Conservation (phyloP, 2,329 filamentous ascomycete genomes). For the Fusarium scirpi region DNA sequence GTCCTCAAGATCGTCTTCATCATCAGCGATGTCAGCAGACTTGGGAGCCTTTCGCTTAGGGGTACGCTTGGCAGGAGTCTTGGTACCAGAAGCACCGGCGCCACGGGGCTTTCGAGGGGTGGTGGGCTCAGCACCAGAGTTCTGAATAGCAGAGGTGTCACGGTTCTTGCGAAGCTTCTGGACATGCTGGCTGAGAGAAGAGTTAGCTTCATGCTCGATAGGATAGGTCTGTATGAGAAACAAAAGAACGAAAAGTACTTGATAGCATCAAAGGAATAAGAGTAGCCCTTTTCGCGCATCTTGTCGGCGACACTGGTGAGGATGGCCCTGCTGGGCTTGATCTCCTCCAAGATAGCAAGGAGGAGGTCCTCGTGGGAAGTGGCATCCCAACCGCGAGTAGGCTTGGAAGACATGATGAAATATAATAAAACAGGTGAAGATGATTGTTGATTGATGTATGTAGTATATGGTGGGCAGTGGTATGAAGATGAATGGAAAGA, state of each 20-base stretch:
- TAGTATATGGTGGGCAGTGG: background rate
- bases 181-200: slow-evolving; percentile 57
- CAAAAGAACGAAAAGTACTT: slow-evolving; percentile 50
- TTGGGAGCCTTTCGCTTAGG: slow-evolving; percentile 44
- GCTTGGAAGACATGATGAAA: slow-evolving; percentile 16
- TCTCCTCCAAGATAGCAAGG: slow-evolving; percentile 51
- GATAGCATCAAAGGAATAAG: slow-evolving; percentile 55
- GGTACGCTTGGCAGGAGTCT: slow-evolving; percentile 49
- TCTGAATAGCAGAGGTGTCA: slow-evolving; percentile 46
- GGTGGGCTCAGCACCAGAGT: slow-evolving; percentile 18
- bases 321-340: slow-evolving; percentile 51
- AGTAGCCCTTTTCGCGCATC: slow-evolving; percentile 53
- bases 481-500: background rate
- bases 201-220: slow-evolving; percentile 27
- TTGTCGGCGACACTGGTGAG: slow-evolving; percentile 50
- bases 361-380: slow-evolving; percentile 56
- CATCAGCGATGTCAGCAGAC: slow-evolving; percentile 22
- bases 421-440: background rate
- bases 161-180: slow-evolving; percentile 58
- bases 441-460: background rate
- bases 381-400: slow-evolving; percentile 52
- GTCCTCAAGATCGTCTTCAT: slow-evolving; percentile 45
- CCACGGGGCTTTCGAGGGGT: slow-evolving; percentile 44
- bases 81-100: slow-evolving; percentile 10
- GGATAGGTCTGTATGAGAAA: background rate